These are phyloP conservation scores for Phytopythium montanum DNA, from an alignment of 352 stramenopile genomes.

Conservation along the genomic window DNA sequence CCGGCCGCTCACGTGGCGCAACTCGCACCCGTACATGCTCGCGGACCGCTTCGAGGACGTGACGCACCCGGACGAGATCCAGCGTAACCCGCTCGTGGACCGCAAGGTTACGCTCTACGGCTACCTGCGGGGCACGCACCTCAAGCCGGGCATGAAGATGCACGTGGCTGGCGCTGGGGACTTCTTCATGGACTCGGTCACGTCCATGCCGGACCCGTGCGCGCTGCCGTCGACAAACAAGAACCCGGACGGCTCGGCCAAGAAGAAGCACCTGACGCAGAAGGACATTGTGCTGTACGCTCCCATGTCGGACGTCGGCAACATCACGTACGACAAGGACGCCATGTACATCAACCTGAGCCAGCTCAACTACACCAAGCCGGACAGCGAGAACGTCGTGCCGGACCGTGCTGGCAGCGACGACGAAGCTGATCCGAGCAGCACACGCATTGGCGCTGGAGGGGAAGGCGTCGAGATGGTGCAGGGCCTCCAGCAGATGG, in stretches of 20 bases:
- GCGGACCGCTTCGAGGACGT: conserved; percentile 98
- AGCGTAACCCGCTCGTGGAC: conserved; percentile 91
- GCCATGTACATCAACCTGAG: conserved; percentile 99
- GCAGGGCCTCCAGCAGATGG: conserved; percentile 92
- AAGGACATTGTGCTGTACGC: conserved; percentile 94
- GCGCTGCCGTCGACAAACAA: conserved; percentile 84
- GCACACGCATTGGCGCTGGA: conserved; percentile 33
- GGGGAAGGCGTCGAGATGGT: conserved; percentile 93
- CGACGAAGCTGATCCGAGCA: conserved; percentile 34
- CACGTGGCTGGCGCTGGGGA: conserved; percentile 98
- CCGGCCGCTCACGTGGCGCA: conserved; percentile 97
- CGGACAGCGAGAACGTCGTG: conserved; percentile 73
- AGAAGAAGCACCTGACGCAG: conserved; percentile 88
- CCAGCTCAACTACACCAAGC: conserved; percentile 94
- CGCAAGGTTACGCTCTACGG: conserved; percentile 97
- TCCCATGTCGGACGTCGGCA: conserved; percentile 94
- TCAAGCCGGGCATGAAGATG: conserved; percentile 96
- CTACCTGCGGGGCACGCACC: conserved; percentile 97
- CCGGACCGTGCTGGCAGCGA: conserved; percentile 45
- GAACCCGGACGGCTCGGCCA: conserved; percentile 41
- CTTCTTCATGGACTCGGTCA: conserved; percentile 94
- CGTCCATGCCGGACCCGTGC: conserved; percentile 95
- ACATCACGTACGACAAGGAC: conserved; percentile 99
- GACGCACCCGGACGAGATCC: conserved; percentile 92
- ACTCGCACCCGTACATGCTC: conserved; percentile 99